Base-by-base conservation (phyloP, 805 yeast species). In the Candida ipomoeae region DNA sequence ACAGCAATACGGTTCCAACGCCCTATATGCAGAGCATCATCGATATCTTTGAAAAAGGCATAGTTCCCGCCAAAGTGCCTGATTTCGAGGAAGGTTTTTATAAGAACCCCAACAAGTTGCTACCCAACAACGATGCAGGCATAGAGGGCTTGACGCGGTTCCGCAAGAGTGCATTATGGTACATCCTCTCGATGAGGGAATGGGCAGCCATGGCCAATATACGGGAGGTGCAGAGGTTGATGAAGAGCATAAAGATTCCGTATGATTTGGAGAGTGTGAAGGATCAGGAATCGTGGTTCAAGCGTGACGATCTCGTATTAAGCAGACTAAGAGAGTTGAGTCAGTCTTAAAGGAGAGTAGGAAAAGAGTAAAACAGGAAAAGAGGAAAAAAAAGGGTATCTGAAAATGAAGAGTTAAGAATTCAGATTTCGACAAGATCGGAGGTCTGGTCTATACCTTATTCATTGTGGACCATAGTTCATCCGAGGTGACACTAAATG, bases 151-250 rank as follows among this genome's bases (percentile, higher is more conserved):
- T 81, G 18, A 80, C 86, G 2, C 72, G 96, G 51, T 67, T 67
- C 46, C 76, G 97, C 48, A 89, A 89, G 62, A 81, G 90, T 1
- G 81, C 88, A 0, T 73, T 91, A 29, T 90, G 96, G 89, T 77
- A 78, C 56, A 63, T 90, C 26, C 63, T 90, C 26, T 84, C 96
- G 0, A 85, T 89, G 6, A 79, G 79, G 49, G 87, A 86, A 61
- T 83, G 96, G 86, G 50, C 65, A 13, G 51, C 54, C 14, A 55
- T 71, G 17, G 61, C 66, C 18, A 63, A 68, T 46, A 37, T 53
- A 32, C 46, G 54, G 5, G 74, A 71, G 50, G 60, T 68, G 6
- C 51, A 54, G 40, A 37, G 52, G 6, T 55, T 73, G 49, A 44
- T 71, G 48, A 44, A 56, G 7, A 69, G 70, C 44, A 55, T 69